These are phyloP conservation scores for Suillus variegatus DNA, from an alignment of 768 basidiomycete genomes.

Conservation along the genomic window DNA sequence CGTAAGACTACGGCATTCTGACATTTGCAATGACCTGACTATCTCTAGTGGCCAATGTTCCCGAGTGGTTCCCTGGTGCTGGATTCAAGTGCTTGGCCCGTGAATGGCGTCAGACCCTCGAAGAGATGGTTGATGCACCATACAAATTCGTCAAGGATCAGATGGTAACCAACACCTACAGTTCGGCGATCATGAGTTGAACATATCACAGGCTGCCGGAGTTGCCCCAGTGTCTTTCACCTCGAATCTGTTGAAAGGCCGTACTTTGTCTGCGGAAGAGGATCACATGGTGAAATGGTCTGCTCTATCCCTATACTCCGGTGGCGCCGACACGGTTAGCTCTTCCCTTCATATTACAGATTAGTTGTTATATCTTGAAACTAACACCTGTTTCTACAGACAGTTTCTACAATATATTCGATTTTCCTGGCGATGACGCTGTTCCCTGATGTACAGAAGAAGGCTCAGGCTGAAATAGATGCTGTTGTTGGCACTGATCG, in stretches of 20 bases:
- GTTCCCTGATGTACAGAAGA: slow-evolving; percentile 56
- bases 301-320: slow-evolving; percentile 56
- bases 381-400: slow-evolving; percentile 38
- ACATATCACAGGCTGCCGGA: slow-evolving; percentile 50
- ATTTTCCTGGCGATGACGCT: slow-evolving; percentile 65
- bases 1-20: slow-evolving; percentile 23
- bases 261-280: slow-evolving; percentile 17
- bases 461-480: slow-evolving; percentile 66
- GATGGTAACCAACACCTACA: slow-evolving; percentile 38
- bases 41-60: slow-evolving; percentile 42
- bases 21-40: background rate
- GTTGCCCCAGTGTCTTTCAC: slow-evolving; percentile 51
- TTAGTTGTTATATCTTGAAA: background rate
- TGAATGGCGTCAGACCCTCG: slow-evolving; percentile 54
- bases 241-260: slow-evolving; percentile 45
- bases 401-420: slow-evolving; percentile 59
- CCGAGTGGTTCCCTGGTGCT: slow-evolving; percentile 59
- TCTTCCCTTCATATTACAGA: background rate
- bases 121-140: slow-evolving; percentile 58
- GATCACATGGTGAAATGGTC: background rate
- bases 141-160: slow-evolving; percentile 62
- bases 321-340: slow-evolving; percentile 48
- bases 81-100: slow-evolving; percentile 54
- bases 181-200: too few relatives aligned
- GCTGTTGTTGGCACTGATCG: slow-evolving; percentile 57